Conservation (phyloP, 2,329 filamentous ascomycete genomes). For the Trichoderma citrinoviride region DNA sequence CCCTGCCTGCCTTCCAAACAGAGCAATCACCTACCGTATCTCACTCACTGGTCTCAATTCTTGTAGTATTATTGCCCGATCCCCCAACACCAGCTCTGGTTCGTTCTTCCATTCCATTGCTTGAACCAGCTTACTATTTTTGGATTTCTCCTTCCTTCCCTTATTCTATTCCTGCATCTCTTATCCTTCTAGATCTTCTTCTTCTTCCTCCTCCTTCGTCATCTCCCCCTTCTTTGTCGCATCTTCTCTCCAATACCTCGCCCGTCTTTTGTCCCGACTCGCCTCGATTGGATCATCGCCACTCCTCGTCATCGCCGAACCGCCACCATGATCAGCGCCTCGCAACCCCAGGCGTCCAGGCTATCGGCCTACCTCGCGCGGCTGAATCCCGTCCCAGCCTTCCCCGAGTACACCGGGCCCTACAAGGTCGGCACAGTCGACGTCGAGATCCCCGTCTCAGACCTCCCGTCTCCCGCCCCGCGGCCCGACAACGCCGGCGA, state of each 20-base stretch:
- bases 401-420: constrained; percentile 73
- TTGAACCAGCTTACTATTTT: background rate
- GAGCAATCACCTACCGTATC: no score
- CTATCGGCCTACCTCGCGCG: constrained; percentile 50
- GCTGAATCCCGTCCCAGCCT: constrained; percentile 66
- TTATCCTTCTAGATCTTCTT: background rate
- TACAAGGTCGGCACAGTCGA: constrained; percentile 78
- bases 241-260: background rate
- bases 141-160: background rate
- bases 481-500: constrained; percentile 52
- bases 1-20: background rate
- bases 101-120: background rate
- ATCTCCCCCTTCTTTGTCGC: background rate
- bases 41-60: background rate
- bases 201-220: background rate
- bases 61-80: background rate
- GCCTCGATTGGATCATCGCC: background rate
- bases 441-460: constrained; percentile 70
- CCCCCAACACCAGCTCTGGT: background rate
- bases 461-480: constrained; percentile 54
- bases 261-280: background rate
- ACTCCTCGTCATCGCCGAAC: background rate
- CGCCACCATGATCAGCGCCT: constrained; percentile 10
- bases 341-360: constrained; percentile 33
- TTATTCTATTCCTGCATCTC: no score